Conservation (phyloP, 306 rosid genomes). For the Medicago arabica region DNA sequence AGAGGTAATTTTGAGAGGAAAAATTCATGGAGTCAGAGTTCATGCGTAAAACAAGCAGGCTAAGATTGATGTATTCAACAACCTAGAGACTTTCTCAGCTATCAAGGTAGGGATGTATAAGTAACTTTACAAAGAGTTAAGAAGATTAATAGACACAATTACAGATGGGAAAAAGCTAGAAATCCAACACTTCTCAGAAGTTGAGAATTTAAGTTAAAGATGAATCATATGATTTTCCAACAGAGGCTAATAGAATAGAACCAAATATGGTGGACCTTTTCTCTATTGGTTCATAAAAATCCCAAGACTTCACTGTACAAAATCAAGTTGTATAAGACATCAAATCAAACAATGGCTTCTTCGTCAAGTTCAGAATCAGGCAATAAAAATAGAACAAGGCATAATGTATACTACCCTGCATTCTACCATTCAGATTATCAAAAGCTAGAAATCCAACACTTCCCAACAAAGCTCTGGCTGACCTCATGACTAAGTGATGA, state of each 20-base stretch:
- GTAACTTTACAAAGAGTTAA: neutral
- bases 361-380: too few relatives aligned
- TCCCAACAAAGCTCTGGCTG: neutral
- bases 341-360: conserved; percentile 3
- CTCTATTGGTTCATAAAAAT: conserved; percentile 14
- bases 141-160: neutral
- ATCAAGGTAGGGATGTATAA: neutral
- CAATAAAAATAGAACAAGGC: conserved; percentile 16
- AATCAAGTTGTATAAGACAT: conserved; percentile 1
- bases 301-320: neutral
- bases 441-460: neutral
- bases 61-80: conserved; percentile 3
- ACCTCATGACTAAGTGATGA: conserved; percentile 1
- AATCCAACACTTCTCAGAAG: neutral
- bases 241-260: conserved; percentile 22
- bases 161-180: neutral
- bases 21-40: conserved; percentile 15
- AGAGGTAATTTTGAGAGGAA: neutral
- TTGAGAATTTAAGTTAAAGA: neutral
- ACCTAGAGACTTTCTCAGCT: conserved; percentile 22
- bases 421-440: neutral
- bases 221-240: neutral
- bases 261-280: conserved; percentile 5
- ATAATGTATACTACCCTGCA: neutral
- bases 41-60: neutral